These are phyloP conservation scores for Tuber brumale DNA, from an alignment of 495 filamentous ascomycete genomes.

Conservation along the genomic window DNA sequence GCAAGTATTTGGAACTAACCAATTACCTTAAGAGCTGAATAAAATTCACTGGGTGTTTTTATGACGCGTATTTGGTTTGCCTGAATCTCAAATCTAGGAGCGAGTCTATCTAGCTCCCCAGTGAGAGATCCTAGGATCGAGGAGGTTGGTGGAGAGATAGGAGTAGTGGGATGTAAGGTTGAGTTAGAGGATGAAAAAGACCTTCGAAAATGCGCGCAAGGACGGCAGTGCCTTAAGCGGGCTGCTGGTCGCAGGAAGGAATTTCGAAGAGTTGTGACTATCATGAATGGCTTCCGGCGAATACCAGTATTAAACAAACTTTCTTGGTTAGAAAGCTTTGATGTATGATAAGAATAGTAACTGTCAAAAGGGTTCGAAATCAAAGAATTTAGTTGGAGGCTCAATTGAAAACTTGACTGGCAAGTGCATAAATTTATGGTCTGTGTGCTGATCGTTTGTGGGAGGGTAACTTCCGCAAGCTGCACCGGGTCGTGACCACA, in stretches of 20 bases:
- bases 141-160: conserved; percentile 40
- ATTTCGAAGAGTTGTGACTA: conserved; percentile 26
- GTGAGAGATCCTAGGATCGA: conserved; percentile 61
- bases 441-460: neutral
- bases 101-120: conserved; percentile 76
- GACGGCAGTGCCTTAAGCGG: conserved; percentile 4
- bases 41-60: conserved; percentile 74
- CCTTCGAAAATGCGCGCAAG: conserved; percentile 21
- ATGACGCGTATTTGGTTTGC: conserved; percentile 76
- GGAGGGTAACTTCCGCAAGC: conserved; percentile 11
- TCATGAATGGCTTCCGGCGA: conserved; percentile 17
- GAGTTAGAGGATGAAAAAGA: conserved; percentile 45
- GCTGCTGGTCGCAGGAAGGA: conserved; percentile 25
- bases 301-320: neutral
- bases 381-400: neutral
- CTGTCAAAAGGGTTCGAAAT: neutral
- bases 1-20: conserved; percentile 13
- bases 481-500: neutral
- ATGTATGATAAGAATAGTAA: neutral
- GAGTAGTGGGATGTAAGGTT: conserved; percentile 31
- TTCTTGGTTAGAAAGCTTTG: neutral
- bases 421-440: neutral
- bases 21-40: conserved; percentile 73
- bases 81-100: conserved; percentile 77
- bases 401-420: neutral